Base-by-base conservation (phyloP, 495 filamentous ascomycete species). In the Neurospora africana region DNA sequence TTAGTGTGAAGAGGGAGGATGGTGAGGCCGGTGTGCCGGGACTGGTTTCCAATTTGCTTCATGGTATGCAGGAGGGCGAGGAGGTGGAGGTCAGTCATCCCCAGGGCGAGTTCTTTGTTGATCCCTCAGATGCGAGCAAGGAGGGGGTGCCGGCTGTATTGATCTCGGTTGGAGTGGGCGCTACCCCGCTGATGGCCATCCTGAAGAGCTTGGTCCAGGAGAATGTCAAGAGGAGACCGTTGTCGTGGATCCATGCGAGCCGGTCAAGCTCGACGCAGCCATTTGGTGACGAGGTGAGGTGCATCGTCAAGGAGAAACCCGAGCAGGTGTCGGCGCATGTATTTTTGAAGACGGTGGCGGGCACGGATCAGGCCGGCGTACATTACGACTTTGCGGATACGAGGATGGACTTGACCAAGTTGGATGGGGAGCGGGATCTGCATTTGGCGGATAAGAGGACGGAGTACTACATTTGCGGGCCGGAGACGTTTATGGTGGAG, bases 381-480 rank as follows among this genome's bases (percentile, higher is more conserved):
- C 81, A 91, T 71, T 91, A 91, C 77, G 77, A 89, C 68, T 82
- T 86, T 77, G 77, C 75, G 68, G 80, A 78, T n/a, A 85, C 86
- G 7, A 81, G 86, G 5, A 78, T 91, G 43, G 83, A 88, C 69
- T 75, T 91, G 19, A 74, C 74, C 58, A 83, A 84, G 78, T 72
- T 91, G 37, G 83, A 88, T 74, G 38, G 72, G 5, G 79, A 86
- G 43, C 83, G 86, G 36, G 82, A 86, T 61, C 78, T 93, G 69
- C 88, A 84, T 74, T 76, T 90, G 5, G 81, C 81, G 33, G 78
- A 89, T 74, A 35, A 77, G 3, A 75, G 74, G 61, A 82, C 91
- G 0, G 83, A 88, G 76, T 93, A 92, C 74, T 93, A 86, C 75
- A 78, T 92, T 53, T 93, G 91, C 71, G 91, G 91, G 1, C 91